These are phyloP conservation scores for Boletus tylopilopsis DNA, from an alignment of 768 basidiomycete species.

Conservation along the genomic window DNA sequence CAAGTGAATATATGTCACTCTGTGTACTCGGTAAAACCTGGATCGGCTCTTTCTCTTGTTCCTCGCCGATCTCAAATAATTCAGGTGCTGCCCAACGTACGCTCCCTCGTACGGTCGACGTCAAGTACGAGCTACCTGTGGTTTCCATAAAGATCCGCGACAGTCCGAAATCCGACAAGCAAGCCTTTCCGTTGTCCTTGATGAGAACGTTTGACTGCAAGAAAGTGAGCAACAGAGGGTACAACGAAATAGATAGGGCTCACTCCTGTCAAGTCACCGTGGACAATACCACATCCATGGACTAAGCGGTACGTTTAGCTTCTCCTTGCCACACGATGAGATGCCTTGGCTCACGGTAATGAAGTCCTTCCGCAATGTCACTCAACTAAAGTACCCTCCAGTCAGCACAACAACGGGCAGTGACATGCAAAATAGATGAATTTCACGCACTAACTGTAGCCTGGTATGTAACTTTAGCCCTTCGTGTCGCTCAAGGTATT, in stretches of 20 bases:
- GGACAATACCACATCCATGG: conserved; percentile 32
- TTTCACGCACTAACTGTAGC: conserved; percentile 16
- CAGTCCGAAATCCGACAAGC: conserved; percentile 37
- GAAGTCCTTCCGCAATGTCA: conserved; percentile 20
- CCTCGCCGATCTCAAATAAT: conserved; percentile 32
- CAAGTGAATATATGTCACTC: conserved; percentile 45
- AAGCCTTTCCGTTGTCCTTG: conserved; percentile 27
- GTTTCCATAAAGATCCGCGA: conserved; percentile 28
- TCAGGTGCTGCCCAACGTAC: conserved; percentile 47
- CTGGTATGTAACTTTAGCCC: conserved; percentile 1
- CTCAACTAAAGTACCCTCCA: conserved; percentile 4
- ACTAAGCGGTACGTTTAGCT: conserved; percentile 7
- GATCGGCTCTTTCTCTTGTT: conserved; percentile 19
- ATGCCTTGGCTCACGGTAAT: conserved; percentile 13
- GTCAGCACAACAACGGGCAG: conserved; percentile 1
- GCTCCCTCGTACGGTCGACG: conserved; percentile 39
- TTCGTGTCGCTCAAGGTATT: conserved; percentile 18
- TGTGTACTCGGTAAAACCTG: conserved; percentile 6
- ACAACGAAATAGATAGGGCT: not conserved
- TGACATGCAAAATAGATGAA: not conserved
- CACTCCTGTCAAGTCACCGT: conserved; percentile 46
- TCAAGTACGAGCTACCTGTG: conserved; percentile 20
- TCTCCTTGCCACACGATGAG: not conserved
- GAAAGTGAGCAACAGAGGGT: not conserved
- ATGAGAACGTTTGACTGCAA: conserved; percentile 36